A percentile compares a stretch with the other conserved stretches of the same genome.
These are phyloP conservation scores for Mucor lusitanicus DNA, from an alignment of 371 early-diverging fungal genomes.

Conservation along the genomic window DNA sequence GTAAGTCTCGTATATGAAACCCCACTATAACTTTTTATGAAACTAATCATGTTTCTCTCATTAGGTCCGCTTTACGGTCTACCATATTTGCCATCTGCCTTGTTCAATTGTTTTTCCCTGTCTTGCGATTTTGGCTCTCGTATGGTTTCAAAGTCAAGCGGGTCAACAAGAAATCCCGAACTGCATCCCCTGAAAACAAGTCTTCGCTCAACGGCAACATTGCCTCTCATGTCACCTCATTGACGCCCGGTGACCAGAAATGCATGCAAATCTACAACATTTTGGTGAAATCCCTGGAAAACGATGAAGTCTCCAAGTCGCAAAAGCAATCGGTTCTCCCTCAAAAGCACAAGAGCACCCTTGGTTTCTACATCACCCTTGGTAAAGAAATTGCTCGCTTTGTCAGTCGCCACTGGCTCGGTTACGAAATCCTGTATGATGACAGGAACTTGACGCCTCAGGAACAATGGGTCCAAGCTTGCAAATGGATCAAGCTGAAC, in stretches of 20 bases:
- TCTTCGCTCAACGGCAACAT: conserved; percentile 18
- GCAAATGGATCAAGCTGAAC: conserved; percentile 48
- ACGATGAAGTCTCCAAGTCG: conserved; percentile 4
- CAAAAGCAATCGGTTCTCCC: conserved; percentile 9
- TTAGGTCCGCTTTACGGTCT: conserved; percentile 33
- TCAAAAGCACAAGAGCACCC: conserved; percentile 4
- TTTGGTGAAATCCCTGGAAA: conserved; percentile 27
- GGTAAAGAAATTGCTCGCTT: conserved; percentile 29
- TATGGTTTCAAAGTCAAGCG: conserved; percentile 24
- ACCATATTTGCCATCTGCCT: conserved; percentile 36
- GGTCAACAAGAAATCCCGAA: conserved; percentile 14
- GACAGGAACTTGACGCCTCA: conserved; percentile 18
- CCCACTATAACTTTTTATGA: not conserved
- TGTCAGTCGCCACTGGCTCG: conserved; percentile 38
- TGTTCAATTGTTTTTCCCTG: conserved; percentile 36
- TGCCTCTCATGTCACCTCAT: conserved; percentile 10
- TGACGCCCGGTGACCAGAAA: conserved; percentile 48
- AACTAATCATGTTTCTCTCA: not conserved
- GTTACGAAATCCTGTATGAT: conserved; percentile 41
- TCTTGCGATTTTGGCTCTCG: conserved; percentile 23
- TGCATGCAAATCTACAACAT: conserved; percentile 43
- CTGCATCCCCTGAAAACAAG: not conserved
- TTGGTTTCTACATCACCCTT: conserved; percentile 16
- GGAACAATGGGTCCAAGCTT: conserved; percentile 42
- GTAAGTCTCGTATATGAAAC: conserved; percentile 20